Conservation (phyloP, 163 green algal species). For the Trebouxiophyceae sp. region DNA sequence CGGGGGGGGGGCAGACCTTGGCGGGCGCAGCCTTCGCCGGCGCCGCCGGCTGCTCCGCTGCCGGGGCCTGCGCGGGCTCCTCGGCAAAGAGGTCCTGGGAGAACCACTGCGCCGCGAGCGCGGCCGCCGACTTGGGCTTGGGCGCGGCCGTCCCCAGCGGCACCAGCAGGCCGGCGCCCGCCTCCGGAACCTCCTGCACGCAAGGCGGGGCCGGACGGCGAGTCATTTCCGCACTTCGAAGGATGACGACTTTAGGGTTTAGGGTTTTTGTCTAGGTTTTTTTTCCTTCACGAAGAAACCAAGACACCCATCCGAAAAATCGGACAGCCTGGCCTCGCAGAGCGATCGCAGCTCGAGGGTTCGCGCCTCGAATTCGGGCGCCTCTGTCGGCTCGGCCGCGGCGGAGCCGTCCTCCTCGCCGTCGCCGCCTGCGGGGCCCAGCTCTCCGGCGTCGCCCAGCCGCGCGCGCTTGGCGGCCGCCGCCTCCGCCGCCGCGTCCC, state of each 20-base stretch:
- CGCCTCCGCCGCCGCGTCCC: slow-evolving; percentile 18
- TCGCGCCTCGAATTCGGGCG: not conserved
- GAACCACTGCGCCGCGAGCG: slow-evolving; percentile 86
- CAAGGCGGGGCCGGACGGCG: too few relatives aligned
- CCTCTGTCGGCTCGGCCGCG: not conserved
- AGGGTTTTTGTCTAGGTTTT: too few relatives aligned
- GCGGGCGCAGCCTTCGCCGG: too few relatives aligned
- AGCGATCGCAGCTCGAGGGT: not conserved
- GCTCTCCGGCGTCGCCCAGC: slow-evolving; percentile 59
- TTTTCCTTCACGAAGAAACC: too few relatives aligned
- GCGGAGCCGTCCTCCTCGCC: slow-evolving; percentile 3
- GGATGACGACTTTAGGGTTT: too few relatives aligned
- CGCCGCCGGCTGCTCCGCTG: too few relatives aligned
- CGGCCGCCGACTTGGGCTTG: slow-evolving; percentile 35
- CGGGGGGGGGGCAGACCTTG: too few relatives aligned
- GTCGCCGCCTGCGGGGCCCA: slow-evolving; percentile 27
- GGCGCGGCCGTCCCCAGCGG: slow-evolving; percentile 56
- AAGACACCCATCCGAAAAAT: too few relatives aligned
- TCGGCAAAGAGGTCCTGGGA: slow-evolving; percentile 92
- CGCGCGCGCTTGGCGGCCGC: slow-evolving; percentile 50
- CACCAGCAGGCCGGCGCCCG: slow-evolving; percentile 57
- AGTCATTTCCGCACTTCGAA: too few relatives aligned
- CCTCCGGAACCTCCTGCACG: too few relatives aligned
- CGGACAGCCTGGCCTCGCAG: too few relatives aligned
- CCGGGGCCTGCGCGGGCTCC: too few relatives aligned